These are phyloP conservation scores for Dothidotthia symphoricarpi DNA, from an alignment of 2,329 filamentous ascomycete species.

Conservation along the genomic window DNA sequence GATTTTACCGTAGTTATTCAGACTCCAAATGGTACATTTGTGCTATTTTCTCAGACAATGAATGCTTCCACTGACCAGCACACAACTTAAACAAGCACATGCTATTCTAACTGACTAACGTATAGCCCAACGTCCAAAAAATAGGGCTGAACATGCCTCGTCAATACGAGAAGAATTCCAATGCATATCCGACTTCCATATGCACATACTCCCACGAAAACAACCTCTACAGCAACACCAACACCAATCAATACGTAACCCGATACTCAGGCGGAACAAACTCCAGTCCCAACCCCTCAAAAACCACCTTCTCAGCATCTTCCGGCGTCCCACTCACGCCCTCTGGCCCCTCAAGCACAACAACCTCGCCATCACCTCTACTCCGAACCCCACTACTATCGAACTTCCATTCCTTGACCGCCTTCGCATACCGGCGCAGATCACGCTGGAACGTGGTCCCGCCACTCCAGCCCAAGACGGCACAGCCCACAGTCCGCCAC, in stretches of 20 bases:
- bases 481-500: slow-evolving; percentile 86
- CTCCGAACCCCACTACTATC: slow-evolving; percentile 83
- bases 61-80: too few relatives aligned
- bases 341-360: slow-evolving; percentile 61
- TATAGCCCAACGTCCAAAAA: too few relatives aligned
- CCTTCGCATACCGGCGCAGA: slow-evolving; percentile 74
- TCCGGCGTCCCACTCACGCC: slow-evolving; percentile 55
- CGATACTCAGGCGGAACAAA: slow-evolving; percentile 46
- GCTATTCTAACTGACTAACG: too few relatives aligned
- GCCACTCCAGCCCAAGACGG: slow-evolving; percentile 82
- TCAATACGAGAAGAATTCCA: too few relatives aligned
- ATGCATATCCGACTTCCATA: too few relatives aligned
- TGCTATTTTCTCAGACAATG: too few relatives aligned
- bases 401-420: slow-evolving; percentile 73
- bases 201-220: too few relatives aligned
- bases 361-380: slow-evolving; percentile 64
- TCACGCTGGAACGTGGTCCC: slow-evolving; percentile 90
- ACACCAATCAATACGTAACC: slow-evolving; percentile 42
- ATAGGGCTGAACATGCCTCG: too few relatives aligned
- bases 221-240: too few relatives aligned
- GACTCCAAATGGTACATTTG: too few relatives aligned
- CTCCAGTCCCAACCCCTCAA: slow-evolving; percentile 68
- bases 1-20: too few relatives aligned
- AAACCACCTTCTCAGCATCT: slow-evolving; percentile 75
- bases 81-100: too few relatives aligned